These are phyloP conservation scores for Nemophila menziesii DNA, from an alignment of 257 asterid species.

Conservation along the genomic window DNA sequence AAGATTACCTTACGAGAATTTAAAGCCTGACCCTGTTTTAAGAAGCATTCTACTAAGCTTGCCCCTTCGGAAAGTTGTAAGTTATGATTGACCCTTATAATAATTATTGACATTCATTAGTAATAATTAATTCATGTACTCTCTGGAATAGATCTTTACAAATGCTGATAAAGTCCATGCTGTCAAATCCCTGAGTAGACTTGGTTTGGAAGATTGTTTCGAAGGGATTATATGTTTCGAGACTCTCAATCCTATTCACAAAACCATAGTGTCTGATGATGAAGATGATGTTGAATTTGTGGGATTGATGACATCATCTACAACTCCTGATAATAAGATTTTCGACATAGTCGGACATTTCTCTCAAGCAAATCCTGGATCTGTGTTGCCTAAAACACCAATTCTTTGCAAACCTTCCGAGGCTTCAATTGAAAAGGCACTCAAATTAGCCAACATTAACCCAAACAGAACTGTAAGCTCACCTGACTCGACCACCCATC, in stretches of 20 bases:
- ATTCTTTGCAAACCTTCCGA: conserved; percentile 85
- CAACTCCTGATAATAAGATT: conserved; percentile 18
- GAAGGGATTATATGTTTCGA: conserved; percentile 94
- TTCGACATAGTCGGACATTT: conserved; percentile 81
- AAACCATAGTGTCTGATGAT: conserved; percentile 55
- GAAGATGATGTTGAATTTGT: conserved; percentile 69
- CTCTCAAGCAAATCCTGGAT: conserved; percentile 35
- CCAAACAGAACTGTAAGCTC: conserved; percentile 69
- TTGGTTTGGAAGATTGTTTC: conserved; percentile 82
- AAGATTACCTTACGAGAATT: conserved; percentile 77
- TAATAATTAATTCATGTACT: background rate
- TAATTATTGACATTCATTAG: too few relatives aligned
- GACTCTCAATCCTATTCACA: conserved; percentile 74
- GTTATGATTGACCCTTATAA: too few relatives aligned
- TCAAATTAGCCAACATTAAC: conserved; percentile 59
- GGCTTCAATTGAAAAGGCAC: conserved; percentile 66
- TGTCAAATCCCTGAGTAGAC: conserved; percentile 46
- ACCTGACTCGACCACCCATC: too few relatives aligned
- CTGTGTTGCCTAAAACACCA: conserved; percentile 69
- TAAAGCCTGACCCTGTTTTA: conserved; percentile 78
- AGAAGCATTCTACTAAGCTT: conserved; percentile 64
- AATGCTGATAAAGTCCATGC: conserved; percentile 89
- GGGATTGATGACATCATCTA: conserved; percentile 24
- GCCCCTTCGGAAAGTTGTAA: conserved; percentile 77
- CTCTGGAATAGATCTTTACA: conserved; percentile 60